Conservation (phyloP, 176 grass and related monocot genomes). For the Lolium rigidum region DNA sequence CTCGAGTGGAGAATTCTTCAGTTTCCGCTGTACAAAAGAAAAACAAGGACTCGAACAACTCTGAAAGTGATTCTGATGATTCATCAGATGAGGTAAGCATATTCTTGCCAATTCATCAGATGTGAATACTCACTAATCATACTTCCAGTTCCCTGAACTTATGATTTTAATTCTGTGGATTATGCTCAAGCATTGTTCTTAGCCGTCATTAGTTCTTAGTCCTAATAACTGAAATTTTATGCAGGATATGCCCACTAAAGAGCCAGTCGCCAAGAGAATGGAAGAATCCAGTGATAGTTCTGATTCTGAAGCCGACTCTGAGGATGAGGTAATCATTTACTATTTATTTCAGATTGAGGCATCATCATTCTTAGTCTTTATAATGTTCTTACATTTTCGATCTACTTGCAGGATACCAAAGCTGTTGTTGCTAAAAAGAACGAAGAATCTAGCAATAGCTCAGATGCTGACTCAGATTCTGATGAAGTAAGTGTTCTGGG, state of each 20-base stretch:
- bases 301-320: constrained; percentile 47
- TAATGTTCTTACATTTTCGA: not conserved
- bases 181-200: not conserved
- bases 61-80: constrained; percentile 59
- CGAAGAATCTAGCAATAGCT: constrained; percentile 52
- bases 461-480: constrained; percentile 49
- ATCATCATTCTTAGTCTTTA: not conserved
- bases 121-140: not conserved
- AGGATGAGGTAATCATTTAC: constrained; percentile 35
- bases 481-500: constrained; percentile 30
- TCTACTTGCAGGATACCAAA: constrained; percentile 37
- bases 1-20: constrained; percentile 49
- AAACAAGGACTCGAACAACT: constrained; percentile 35
- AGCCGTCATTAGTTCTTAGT: not conserved
- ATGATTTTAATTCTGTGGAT: not conserved
- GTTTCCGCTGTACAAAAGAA: constrained; percentile 47
- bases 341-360: not conserved
- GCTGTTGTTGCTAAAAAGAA: constrained; percentile 46
- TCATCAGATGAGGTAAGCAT: constrained; percentile 52
- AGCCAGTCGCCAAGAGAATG: constrained; percentile 34
- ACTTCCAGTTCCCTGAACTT: not conserved
- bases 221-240: constrained; percentile 6
- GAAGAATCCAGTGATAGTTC: constrained; percentile 54
- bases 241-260: constrained; percentile 36
- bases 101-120: not conserved